Conservation (phyloP, 2,329 filamentous ascomycete species). For the Pseudocercospora fuligena region DNA sequence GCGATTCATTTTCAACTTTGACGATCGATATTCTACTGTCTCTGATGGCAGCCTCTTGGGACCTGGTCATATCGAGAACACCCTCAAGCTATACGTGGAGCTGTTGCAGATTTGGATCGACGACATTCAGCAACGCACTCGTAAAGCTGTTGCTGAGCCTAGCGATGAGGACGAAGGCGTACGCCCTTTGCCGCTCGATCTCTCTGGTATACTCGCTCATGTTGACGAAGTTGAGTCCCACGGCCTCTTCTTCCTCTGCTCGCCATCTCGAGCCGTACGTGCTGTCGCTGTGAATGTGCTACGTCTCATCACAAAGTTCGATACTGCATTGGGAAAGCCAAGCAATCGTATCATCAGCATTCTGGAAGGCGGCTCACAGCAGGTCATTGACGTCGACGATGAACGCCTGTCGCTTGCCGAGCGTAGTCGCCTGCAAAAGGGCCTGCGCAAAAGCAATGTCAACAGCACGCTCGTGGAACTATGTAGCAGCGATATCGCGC, state of each 20-base stretch:
- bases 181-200: conserved; percentile 62
- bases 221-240: conserved; percentile 97
- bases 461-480: conserved; percentile 89
- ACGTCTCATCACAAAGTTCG: conserved; percentile 90
- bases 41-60: conserved; percentile 97
- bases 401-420: conserved; percentile 91
- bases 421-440: conserved; percentile 86
- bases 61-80: conserved; percentile 91
- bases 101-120: conserved; percentile 96
- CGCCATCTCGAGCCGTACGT: conserved; percentile 86
- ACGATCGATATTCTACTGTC: conserved; percentile 96
- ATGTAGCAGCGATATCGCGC: conserved; percentile 92
- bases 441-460: conserved; percentile 80
- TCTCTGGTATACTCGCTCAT: conserved; percentile 87
- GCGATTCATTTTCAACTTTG: conserved; percentile 97
- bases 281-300: conserved; percentile 91
- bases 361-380: conserved; percentile 83
- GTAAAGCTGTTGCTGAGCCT: conserved; percentile 69
- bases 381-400: conserved; percentile 89
- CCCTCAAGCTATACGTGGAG: conserved; percentile 89
- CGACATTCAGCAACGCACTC: conserved; percentile 85
- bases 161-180: conserved; percentile 60
- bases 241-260: conserved; percentile 95
- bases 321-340: conserved; percentile 80
- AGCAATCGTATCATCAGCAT: conserved; percentile 84